phyloP scores from a whole-genome alignment of 2,329 filamentous ascomycete genomes.

The Berkeleyomyces basicola region DNA sequence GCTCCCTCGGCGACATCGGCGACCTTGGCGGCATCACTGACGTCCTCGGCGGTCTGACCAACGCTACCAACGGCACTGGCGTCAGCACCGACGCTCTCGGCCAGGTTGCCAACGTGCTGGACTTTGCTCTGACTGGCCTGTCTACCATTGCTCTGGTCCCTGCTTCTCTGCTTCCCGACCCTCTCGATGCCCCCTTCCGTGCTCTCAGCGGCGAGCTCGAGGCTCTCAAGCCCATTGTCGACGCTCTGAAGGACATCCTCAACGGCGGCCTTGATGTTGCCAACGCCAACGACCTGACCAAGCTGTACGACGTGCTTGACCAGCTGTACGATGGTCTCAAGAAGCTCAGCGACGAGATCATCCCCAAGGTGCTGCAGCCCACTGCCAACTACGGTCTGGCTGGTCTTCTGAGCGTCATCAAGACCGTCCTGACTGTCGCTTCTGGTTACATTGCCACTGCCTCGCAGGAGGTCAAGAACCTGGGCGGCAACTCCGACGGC shows the following conservation, averaged over 20 bases:
- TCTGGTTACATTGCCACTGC: not conserved
- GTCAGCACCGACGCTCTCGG: not conserved
- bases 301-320: constrained; percentile 3
- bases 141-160: constrained; percentile 1
- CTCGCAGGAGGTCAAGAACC: constrained; percentile 2
- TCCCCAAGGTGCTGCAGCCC: not conserved
- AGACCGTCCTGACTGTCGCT: not conserved
- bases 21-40: not conserved
- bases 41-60: not conserved
- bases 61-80: not conserved
- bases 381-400: not conserved
- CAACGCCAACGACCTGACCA: not conserved
- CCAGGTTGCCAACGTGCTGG: not conserved
- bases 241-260: not conserved
- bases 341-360: not conserved
- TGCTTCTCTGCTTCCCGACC: not conserved
- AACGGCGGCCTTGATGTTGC: not conserved
- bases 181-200: not conserved
- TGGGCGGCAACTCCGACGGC: not conserved
- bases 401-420: constrained; percentile 3
- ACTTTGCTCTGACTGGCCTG: constrained; percentile 1
- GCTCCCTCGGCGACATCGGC: not conserved
- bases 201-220: not conserved
- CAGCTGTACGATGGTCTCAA: not conserved
- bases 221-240: not conserved